Base-by-base conservation (phyloP, 257 asterid species). In the Fraxinus americana region DNA sequence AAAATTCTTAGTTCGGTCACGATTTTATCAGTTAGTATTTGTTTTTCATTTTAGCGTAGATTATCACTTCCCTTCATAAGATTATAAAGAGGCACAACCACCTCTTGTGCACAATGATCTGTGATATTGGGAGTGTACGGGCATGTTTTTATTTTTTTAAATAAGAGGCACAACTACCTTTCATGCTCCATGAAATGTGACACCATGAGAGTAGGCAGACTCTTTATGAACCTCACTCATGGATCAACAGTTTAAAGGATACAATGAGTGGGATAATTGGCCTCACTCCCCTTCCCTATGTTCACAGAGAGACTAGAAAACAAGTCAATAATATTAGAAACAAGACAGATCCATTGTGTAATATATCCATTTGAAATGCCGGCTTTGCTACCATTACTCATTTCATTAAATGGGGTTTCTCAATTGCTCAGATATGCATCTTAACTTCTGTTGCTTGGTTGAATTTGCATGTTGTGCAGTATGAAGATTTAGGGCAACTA, bases 401-500 rank as follows among this genome's bases (percentile, higher is more conserved):
- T 50, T 13, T 50, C 21, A 50, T 13, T 50, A 17, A 17, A 50
- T 50, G 50, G 17, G 29, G 61, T 39, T 73, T 77, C 16, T 35
- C 76, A 16, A 45, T 27, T 70, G 63, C 71, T 19, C 41, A 12
- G 19, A 80, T 2, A 52, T 32, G 38, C 57, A 52, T 84, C 73
- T 83, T 69, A 69, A 70, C 67, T 30, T 19, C 10, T 54, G 71
- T 29, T 80, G 6, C 61, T 75, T 29, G 32, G 4, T 59, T 79
- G 72, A 66, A 45, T 48, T 57, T 66, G 43, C 13, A 17, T 59
- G 52, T 72, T 25, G 4, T 79, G 78, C 85, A 94, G 99, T 87
- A 86, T 75, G 92, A 90, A 82, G 89, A 89, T 84, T 82, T 92
- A 84, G 89, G 79, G 73, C 91, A 90, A 78, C 84, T 94, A 21